Conservation (phyloP, 371 early-diverging fungal genomes). For the Lichtheimia hyalospora region DNA sequence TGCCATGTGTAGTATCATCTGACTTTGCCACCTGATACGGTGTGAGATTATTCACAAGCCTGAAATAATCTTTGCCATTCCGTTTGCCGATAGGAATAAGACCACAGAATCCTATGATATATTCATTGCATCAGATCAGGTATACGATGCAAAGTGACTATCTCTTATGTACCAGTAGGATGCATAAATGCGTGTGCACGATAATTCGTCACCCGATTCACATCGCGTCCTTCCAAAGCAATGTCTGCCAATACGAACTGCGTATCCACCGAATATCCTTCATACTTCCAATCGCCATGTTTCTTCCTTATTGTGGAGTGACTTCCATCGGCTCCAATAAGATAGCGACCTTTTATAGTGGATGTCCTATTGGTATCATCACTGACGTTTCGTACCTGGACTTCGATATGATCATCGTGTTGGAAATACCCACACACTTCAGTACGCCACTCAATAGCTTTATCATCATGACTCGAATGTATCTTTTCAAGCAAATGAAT, state of each 20-base stretch:
- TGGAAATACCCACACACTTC: constrained; percentile 29
- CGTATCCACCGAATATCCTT: constrained; percentile 29
- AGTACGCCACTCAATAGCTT: constrained; percentile 28
- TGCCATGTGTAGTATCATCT: constrained; percentile 5
- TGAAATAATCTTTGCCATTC: constrained; percentile 1
- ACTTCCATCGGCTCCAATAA: constrained; percentile 43
- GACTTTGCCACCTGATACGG: constrained; percentile 7
- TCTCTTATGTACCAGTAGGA: not conserved
- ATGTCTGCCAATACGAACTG: constrained; percentile 35
- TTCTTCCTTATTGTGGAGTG: constrained; percentile 35
- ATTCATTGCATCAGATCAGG: not conserved
- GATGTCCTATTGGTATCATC: not conserved
- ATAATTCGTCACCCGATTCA: not conserved
- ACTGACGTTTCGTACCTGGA: constrained; percentile 4
- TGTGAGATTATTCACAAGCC: constrained; percentile 8
- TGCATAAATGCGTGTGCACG: constrained; percentile 5
- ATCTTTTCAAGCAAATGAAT: not conserved
- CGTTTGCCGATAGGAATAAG: constrained; percentile 8
- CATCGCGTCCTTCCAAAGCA: constrained; percentile 10
- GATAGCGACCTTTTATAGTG: constrained; percentile 19
- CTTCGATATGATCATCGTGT: constrained; percentile 23
- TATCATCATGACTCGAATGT: not conserved
- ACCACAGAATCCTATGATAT: constrained; percentile 2
- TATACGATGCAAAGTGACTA: not conserved
- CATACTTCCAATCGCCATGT: constrained; percentile 27